Percentiles rank a stretch among this genome's conserved stretches.
phyloP scores from a whole-genome alignment of 2,329 filamentous ascomycete species.

The Botryotinia globosa region DNA sequence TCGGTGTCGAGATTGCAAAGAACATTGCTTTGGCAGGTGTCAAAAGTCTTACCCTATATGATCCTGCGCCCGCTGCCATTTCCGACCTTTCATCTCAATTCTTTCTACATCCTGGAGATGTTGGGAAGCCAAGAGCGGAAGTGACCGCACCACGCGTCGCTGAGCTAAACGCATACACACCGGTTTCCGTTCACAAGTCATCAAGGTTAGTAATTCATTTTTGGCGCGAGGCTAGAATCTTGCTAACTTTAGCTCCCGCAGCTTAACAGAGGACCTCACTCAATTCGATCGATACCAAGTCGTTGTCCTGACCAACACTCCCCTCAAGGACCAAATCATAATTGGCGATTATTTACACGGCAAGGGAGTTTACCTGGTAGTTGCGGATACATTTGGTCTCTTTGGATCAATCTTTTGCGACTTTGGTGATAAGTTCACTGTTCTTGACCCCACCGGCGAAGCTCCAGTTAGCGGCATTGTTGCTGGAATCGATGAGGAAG shows the following conservation, averaged over 20 bases:
- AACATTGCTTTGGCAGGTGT: conserved; percentile 97
- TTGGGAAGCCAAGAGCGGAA: conserved; percentile 85
- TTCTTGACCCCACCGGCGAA: conserved; percentile 88
- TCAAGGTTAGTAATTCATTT: conserved; percentile 44
- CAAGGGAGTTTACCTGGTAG: conserved; percentile 87
- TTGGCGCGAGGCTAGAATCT: background rate
- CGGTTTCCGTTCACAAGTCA: conserved; percentile 72
- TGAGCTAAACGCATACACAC: conserved; percentile 95
- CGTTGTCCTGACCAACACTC: conserved; percentile 82
- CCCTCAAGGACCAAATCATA: conserved; percentile 73
- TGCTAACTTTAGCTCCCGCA: conserved; percentile 40
- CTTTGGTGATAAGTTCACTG: conserved; percentile 90
- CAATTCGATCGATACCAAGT: conserved; percentile 90
- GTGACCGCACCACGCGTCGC: conserved; percentile 86
- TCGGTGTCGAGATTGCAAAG: conserved; percentile 98
- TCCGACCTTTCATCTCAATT: conserved; percentile 95
- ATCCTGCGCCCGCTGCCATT: conserved; percentile 79
- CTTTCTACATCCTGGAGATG: conserved; percentile 84
- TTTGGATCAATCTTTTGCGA: conserved; percentile 97
- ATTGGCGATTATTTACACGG: conserved; percentile 93
- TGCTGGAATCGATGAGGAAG: conserved; percentile 83
- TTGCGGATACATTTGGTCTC: conserved; percentile 85
- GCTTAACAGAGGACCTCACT: conserved; percentile 71
- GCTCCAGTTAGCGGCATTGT: conserved; percentile 84
- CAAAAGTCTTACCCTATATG: conserved; percentile 92